Evolutionary conservation across 2,329 filamentous ascomycete genomes (phyloP).

Genomic region (Botrytis elliptica): DNA sequence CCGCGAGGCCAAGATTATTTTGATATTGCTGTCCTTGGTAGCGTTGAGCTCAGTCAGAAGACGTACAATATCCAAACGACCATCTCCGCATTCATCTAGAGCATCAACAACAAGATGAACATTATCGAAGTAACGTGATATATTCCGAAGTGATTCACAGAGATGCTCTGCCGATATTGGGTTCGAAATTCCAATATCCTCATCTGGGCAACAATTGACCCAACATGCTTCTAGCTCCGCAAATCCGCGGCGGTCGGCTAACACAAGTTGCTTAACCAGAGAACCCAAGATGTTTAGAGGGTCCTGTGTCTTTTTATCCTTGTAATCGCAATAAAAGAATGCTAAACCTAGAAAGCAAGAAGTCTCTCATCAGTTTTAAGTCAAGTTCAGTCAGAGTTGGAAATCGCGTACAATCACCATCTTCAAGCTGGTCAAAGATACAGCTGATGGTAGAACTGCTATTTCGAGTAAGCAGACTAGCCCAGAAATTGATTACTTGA

Average conservation of each 20-base stretch:
- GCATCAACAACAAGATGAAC: slow-evolving; percentile 19
- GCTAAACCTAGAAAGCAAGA: neutral
- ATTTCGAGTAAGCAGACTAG: neutral
- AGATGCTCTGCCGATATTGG: neutral
- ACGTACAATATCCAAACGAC: slow-evolving; percentile 1
- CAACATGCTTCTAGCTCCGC: neutral
- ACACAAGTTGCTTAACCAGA: slow-evolving; percentile 8
- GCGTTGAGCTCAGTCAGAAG: slow-evolving; percentile 20
- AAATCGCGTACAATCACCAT: neutral
- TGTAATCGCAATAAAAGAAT: slow-evolving; percentile 15
- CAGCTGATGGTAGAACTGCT: neutral
- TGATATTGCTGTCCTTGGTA: slow-evolving; percentile 19
- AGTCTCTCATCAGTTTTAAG: neutral
- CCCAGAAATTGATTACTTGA: neutral
- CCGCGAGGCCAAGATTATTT: slow-evolving; percentile 22
- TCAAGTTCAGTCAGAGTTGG: no score
- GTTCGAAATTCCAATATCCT: neutral
- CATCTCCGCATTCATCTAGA: slow-evolving; percentile 12
- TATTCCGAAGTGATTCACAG: neutral
- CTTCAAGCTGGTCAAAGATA: neutral
- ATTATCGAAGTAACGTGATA: neutral
- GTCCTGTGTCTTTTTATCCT: neutral
- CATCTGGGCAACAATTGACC: neutral
- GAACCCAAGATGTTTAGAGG: neutral
- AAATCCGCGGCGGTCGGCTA: neutral